These are phyloP conservation scores for Citrus trifoliata DNA, from an alignment of 345 rosid genomes.

Conservation along the genomic window DNA sequence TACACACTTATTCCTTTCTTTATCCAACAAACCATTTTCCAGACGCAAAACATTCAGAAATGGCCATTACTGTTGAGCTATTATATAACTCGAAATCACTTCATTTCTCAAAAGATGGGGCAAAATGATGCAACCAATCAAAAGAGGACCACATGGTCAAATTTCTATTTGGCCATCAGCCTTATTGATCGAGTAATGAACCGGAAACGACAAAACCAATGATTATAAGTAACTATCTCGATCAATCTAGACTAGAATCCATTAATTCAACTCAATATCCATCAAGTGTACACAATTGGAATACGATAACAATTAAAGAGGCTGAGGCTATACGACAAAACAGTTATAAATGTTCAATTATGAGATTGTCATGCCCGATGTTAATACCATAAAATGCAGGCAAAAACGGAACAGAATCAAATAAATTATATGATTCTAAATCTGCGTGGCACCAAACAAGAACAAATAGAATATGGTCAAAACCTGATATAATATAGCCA, in stretches of 20 bases:
- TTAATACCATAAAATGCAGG: neutral
- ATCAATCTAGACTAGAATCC: neutral
- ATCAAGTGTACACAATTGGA: too few relatives aligned
- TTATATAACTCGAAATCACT: neutral
- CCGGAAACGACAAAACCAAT: constrained; percentile 1
- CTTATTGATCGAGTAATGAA: neutral
- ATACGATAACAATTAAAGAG: neutral
- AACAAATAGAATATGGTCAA: neutral
- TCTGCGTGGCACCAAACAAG: neutral
- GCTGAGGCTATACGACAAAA: neutral
- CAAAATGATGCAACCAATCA: neutral
- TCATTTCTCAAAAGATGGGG: neutral
- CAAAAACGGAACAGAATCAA: neutral
- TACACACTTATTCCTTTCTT: neutral
- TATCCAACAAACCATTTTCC: neutral
- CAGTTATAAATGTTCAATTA: neutral
- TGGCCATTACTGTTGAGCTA: neutral
- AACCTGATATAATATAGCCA: neutral
- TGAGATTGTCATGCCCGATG: constrained; percentile 5
- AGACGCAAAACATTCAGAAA: neutral
- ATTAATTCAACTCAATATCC: neutral
- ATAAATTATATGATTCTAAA: neutral
- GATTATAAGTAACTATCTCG: neutral
- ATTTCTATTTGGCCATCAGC: neutral
- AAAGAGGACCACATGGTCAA: neutral